Percentiles rank a stretch among this genome's conserved stretches.
Conservation (phyloP, 352 stramenopile species). For the Globisporangium splendens region DNA sequence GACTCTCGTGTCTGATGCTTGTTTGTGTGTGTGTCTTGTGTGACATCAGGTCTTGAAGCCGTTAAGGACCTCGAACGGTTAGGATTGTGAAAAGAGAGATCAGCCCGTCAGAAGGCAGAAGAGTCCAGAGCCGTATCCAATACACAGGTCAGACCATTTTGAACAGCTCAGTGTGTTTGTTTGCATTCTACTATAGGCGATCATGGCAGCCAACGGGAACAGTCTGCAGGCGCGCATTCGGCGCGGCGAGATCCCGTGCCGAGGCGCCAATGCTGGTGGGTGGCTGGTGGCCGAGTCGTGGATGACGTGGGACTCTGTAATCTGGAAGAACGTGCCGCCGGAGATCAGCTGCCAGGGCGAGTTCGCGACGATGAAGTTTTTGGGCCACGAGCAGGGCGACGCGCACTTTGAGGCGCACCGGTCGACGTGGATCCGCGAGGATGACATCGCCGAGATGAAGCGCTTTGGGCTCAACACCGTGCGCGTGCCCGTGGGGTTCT, state of each 20-base stretch:
- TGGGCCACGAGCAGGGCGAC: conserved; percentile 47
- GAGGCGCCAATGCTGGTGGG: conserved; percentile 80
- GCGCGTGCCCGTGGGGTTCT: conserved; percentile 76
- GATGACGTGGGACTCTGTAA: conserved; percentile 74
- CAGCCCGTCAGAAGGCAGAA: background rate
- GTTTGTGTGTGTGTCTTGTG: background rate
- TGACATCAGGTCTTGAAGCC: conserved; percentile 22
- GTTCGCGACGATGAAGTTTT: conserved; percentile 43
- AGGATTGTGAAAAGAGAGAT: conserved; percentile 4
- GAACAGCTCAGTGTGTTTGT: too few species aligned
- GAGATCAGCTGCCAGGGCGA: conserved; percentile 46
- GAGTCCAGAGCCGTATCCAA: too few species aligned
- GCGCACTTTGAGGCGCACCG: conserved; percentile 73
- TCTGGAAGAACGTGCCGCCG: conserved; percentile 77
- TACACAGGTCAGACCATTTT: too few species aligned
- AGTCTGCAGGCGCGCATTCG: conserved; percentile 18
- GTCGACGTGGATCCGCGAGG: conserved; percentile 70
- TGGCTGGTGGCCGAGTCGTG: conserved; percentile 85
- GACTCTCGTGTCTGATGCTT: background rate
- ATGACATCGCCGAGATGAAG: conserved; percentile 68
- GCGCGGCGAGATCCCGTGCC: conserved; percentile 33
- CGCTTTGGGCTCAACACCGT: conserved; percentile 67
- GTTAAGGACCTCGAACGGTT: conserved; percentile 28
- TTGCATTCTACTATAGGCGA: too few species aligned
- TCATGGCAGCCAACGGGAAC: conserved; percentile 12